phyloP scores from a whole-genome alignment of 768 basidiomycete genomes.

The Lactarius psammicola region DNA sequence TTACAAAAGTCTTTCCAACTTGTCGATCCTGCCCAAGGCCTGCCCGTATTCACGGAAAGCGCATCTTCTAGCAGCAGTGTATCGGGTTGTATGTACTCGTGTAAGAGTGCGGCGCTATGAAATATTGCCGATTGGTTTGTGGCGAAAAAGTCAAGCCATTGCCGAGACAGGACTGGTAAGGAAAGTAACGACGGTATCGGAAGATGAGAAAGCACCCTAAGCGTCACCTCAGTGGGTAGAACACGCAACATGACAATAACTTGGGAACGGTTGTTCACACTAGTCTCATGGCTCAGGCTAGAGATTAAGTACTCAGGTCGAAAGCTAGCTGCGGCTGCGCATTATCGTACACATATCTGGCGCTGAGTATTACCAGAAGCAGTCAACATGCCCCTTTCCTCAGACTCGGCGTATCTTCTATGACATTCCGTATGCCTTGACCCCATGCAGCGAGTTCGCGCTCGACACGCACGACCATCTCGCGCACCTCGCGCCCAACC shows the following conservation, averaged over 20 bases:
- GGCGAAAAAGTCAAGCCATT: slow-evolving; percentile 39
- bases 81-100: slow-evolving; percentile 34
- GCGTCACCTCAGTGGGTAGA: slow-evolving; percentile 56
- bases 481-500: slow-evolving; percentile 62
- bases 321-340: not conserved
- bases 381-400: slow-evolving; percentile 2
- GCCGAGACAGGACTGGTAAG: slow-evolving; percentile 29
- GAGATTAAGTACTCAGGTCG: not conserved
- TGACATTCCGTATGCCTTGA: slow-evolving; percentile 54
- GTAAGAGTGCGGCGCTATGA: slow-evolving; percentile 46
- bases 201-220: slow-evolving; percentile 50
- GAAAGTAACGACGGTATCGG: slow-evolving; percentile 44
- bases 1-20: not conserved
- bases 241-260: slow-evolving; percentile 35
- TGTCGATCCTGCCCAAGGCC: not conserved
- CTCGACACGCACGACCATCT: slow-evolving; percentile 59
- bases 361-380: not conserved
- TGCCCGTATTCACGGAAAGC: slow-evolving; percentile 33
- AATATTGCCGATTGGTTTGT: slow-evolving; percentile 52
- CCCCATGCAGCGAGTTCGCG: slow-evolving; percentile 74
- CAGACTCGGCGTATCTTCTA: slow-evolving; percentile 42
- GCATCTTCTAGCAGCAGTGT: slow-evolving; percentile 36
- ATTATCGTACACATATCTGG: not conserved
- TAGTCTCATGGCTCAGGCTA: not conserved
- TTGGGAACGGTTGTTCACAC: not conserved